A percentile compares a stretch with the other conserved stretches of the same genome.
These are phyloP conservation scores for Russula brevipes DNA, from an alignment of 768 basidiomycete genomes.

Conservation along the genomic window DNA sequence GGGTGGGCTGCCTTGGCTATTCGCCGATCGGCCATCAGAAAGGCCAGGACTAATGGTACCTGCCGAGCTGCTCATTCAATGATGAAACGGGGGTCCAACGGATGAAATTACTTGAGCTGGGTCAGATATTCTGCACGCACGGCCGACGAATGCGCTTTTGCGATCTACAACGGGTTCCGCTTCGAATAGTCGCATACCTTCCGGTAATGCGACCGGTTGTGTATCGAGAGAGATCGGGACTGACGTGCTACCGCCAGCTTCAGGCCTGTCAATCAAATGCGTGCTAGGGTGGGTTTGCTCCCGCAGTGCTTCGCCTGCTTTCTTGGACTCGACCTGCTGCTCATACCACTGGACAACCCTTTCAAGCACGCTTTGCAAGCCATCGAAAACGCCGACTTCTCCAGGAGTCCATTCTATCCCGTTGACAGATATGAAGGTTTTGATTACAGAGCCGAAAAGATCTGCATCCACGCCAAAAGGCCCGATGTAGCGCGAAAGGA, in stretches of 20 bases:
- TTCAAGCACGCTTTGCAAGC: constrained; percentile 70
- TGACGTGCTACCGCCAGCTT: not conserved
- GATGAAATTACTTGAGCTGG: constrained; percentile 57
- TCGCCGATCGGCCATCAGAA: constrained; percentile 34
- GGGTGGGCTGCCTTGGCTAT: constrained; percentile 35
- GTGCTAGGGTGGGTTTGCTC: constrained; percentile 38
- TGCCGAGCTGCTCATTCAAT: constrained; percentile 1
- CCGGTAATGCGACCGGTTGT: constrained; percentile 39
- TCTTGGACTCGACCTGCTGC: constrained; percentile 53
- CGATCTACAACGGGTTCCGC: constrained; percentile 82
- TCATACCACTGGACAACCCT: constrained; percentile 65
- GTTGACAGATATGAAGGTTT: constrained; percentile 72
- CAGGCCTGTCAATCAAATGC: not conserved
- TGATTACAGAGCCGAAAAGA: constrained; percentile 71
- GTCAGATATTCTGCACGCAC: constrained; percentile 74
- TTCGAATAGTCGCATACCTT: constrained; percentile 59
- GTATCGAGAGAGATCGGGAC: not conserved
- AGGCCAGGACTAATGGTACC: constrained; percentile 29
- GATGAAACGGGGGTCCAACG: not conserved
- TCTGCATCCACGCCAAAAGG: constrained; percentile 66
- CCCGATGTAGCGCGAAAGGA: constrained; percentile 79
- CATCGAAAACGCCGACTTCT: constrained; percentile 81
- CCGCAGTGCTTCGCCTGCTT: constrained; percentile 49
- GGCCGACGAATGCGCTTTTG: constrained; percentile 80
- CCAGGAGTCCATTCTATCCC: constrained; percentile 76